These are phyloP conservation scores for Brassica carinata DNA, from an alignment of 345 rosid species.

Conservation along the genomic window DNA sequence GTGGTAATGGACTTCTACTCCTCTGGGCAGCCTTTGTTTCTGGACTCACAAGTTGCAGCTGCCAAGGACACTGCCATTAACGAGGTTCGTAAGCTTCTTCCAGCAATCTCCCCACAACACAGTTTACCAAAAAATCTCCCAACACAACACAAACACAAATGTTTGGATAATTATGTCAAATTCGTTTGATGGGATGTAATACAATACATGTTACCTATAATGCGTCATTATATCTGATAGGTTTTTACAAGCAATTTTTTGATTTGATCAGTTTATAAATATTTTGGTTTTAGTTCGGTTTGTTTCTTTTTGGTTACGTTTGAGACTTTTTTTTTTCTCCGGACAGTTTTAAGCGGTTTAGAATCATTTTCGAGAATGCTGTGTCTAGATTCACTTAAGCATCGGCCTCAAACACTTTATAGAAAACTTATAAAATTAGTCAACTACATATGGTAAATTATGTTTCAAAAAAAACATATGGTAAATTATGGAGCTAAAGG, in stretches of 20 bases:
- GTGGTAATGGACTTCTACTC: constrained; percentile 95
- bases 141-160: too few relatives aligned
- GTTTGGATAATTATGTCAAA: too few relatives aligned
- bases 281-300: too few relatives aligned
- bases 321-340: too few relatives aligned
- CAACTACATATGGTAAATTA: neutral
- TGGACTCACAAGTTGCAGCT: constrained; percentile 66
- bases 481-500: neutral
- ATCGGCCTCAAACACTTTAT: neutral
- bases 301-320: neutral
- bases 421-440: neutral
- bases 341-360: too few relatives aligned
- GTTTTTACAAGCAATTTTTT: too few relatives aligned
- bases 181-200: too few relatives aligned
- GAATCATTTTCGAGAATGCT: too few relatives aligned
- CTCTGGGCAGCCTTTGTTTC: constrained; percentile 83
- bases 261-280: too few relatives aligned
- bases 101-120: neutral
- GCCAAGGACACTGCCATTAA: constrained; percentile 86
- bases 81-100: constrained; percentile 50
- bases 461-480: neutral
- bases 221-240: too few relatives aligned
- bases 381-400: neutral
- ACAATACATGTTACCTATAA: too few relatives aligned
- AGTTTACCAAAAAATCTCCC: too few relatives aligned